phyloP scores from a whole-genome alignment of 169 alveolate species.

The Besnoitia besnoiti region DNA sequence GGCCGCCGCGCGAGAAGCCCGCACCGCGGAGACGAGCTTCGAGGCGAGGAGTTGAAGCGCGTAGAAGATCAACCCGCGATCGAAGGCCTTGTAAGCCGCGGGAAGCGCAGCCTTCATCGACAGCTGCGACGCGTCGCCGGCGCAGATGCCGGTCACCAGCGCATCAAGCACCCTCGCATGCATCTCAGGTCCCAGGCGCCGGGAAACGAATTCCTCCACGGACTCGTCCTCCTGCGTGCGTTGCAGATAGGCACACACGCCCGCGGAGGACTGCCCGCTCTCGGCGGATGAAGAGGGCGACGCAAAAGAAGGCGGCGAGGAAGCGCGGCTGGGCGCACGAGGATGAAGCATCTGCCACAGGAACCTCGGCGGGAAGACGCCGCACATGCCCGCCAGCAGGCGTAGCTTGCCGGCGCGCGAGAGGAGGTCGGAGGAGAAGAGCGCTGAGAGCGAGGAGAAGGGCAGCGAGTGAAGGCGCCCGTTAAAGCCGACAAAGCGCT shows the following conservation, averaged over 20 bases:
- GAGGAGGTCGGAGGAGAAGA: slow-evolving; percentile 13
- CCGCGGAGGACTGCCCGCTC: background rate
- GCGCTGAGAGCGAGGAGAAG: background rate
- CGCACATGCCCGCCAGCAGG: slow-evolving; percentile 18
- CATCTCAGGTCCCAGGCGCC: slow-evolving; percentile 48
- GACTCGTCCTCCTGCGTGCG: background rate
- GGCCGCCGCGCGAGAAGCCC: too few relatives aligned
- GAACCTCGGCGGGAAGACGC: slow-evolving; percentile 27
- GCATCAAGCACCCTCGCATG: background rate
- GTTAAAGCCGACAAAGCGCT: slow-evolving; percentile 33
- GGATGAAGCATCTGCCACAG: background rate
- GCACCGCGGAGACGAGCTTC: background rate
- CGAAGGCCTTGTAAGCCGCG: slow-evolving; percentile 3
- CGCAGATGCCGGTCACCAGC: slow-evolving; percentile 46
- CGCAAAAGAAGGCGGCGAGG: background rate
- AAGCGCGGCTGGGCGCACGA: too few relatives aligned
- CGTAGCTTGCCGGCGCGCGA: slow-evolving; percentile 33
- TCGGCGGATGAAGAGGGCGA: background rate
- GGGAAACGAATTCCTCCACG: background rate
- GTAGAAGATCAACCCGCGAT: slow-evolving; percentile 37
- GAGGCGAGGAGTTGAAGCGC: background rate
- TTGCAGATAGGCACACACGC: background rate
- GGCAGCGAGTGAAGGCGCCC: slow-evolving; percentile 26
- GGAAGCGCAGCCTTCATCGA: slow-evolving; percentile 42
- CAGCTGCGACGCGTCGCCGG: slow-evolving; percentile 22